These are phyloP conservation scores for Gamarada debralockiae DNA, from an alignment of 495 filamentous ascomycete species.

Conservation along the genomic window DNA sequence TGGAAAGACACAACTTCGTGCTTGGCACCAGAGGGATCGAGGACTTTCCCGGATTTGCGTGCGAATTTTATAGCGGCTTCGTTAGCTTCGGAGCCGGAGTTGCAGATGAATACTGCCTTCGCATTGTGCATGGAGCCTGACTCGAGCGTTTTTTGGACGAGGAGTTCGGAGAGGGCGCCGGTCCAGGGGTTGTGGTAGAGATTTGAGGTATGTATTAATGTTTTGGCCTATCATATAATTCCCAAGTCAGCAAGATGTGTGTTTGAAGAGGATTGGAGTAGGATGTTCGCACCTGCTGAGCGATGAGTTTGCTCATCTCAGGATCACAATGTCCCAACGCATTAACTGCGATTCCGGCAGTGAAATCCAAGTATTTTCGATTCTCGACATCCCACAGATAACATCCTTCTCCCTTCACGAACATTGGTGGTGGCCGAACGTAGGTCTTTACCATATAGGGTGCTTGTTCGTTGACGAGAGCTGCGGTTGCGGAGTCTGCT, in stretches of 20 bases:
- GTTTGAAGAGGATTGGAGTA: too few relatives aligned
- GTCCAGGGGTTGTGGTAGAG: constrained; percentile 96
- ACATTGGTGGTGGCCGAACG: constrained; percentile 83
- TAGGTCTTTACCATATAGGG: constrained; percentile 96
- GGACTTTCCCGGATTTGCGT: constrained; percentile 77
- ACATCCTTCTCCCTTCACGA: constrained; percentile 79
- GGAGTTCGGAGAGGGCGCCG: constrained; percentile 75
- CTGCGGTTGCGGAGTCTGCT: constrained; percentile 69
- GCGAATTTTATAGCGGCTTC: constrained; percentile 97
- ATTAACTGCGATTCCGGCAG: constrained; percentile 94
- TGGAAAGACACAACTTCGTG: constrained; percentile 84
- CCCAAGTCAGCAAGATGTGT: neutral
- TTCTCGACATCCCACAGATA: constrained; percentile 90
- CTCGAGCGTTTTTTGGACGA: constrained; percentile 71
- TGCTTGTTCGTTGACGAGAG: constrained; percentile 65
- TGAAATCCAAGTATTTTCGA: constrained; percentile 87
- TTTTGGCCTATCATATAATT: constrained; percentile 50
- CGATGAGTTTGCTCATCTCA: constrained; percentile 58
- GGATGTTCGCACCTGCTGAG: constrained; percentile 60
- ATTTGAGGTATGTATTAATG: constrained; percentile 86
- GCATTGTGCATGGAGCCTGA: constrained; percentile 79
- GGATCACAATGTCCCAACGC: constrained; percentile 84
- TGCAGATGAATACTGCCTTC: constrained; percentile 85
- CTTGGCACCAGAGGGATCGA: constrained; percentile 69
- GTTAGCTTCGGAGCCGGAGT: constrained; percentile 93